phyloP scores from a whole-genome alignment of 192 early-diverging fungal genomes.

The Fimicolochytrium jonesii region DNA sequence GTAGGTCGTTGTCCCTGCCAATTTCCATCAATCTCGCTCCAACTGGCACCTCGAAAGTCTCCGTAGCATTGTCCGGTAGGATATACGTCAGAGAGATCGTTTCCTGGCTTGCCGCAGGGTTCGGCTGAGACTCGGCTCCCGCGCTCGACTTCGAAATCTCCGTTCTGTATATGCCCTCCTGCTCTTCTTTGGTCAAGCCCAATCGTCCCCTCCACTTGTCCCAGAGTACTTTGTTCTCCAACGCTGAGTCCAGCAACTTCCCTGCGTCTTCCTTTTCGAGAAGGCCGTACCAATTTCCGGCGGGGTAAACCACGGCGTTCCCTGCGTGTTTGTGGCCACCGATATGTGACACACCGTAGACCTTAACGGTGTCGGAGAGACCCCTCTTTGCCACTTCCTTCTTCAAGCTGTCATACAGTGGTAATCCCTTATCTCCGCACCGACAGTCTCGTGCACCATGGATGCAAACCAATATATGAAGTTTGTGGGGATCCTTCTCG shows the following conservation, averaged over 20 bases:
- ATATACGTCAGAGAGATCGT: constrained; percentile 7
- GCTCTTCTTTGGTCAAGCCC: constrained; percentile 40
- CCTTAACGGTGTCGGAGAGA: constrained; percentile 8
- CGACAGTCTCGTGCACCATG: constrained; percentile 47
- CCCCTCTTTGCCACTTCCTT: constrained; percentile 34
- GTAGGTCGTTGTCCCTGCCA: constrained; percentile 40
- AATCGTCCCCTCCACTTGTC: constrained; percentile 53
- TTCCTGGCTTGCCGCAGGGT: not conserved
- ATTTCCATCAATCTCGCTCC: constrained; percentile 47
- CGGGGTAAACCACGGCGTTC: constrained; percentile 54
- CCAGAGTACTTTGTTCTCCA: constrained; percentile 35
- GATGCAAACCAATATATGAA: constrained; percentile 32
- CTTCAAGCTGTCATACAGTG: constrained; percentile 32
- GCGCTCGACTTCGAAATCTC: not conserved
- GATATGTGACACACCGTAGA: constrained; percentile 50
- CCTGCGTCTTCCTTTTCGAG: constrained; percentile 33
- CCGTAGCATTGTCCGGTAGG: constrained; percentile 1
- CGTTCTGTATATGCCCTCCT: constrained; percentile 25
- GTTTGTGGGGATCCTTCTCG: not conserved
- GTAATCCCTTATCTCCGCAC: constrained; percentile 41
- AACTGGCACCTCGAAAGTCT: constrained; percentile 16
- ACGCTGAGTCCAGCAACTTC: constrained; percentile 37
- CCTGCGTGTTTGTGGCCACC: constrained; percentile 58
- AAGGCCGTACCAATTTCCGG: constrained; percentile 55
- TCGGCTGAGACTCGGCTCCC: not conserved